These are phyloP conservation scores for Phlebopus sp. DNA, from an alignment of 1,284 basidiomycete species.

Conservation along the genomic window DNA sequence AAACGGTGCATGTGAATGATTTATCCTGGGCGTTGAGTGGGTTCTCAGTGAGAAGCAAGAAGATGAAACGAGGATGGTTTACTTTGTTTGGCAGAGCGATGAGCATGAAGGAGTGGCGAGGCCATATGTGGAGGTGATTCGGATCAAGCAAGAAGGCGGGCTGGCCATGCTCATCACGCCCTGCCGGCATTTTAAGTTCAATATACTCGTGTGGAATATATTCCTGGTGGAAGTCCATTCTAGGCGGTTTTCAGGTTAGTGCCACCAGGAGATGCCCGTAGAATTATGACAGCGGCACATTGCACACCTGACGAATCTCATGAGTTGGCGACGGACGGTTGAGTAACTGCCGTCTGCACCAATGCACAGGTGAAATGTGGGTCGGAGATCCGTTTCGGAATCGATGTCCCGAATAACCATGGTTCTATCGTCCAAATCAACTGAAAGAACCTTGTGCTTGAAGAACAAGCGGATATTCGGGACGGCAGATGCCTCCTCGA, in stretches of 20 bases:
- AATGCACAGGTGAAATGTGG: constrained; percentile 78
- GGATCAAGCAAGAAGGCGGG: constrained; percentile 83
- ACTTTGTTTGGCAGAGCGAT: constrained; percentile 97
- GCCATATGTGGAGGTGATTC: constrained; percentile 98
- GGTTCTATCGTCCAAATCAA: constrained; percentile 70
- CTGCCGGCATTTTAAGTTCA: constrained; percentile 92
- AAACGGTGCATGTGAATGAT: constrained; percentile 89
- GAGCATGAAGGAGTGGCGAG: constrained; percentile 97
- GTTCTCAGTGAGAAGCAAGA: constrained; percentile 27
- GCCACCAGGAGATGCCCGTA: constrained; percentile 2
- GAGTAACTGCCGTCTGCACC: constrained; percentile 92
- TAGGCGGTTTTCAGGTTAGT: constrained; percentile 34
- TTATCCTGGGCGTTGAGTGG: constrained; percentile 54
- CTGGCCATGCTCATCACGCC: constrained; percentile 57
- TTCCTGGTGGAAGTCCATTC: constrained; percentile 92
- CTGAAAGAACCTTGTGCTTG: constrained; percentile 71
- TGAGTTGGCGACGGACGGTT: constrained; percentile 82
- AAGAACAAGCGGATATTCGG: constrained; percentile 74
- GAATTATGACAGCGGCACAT: constrained; percentile 8
- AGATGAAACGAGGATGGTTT: constrained; percentile 27
- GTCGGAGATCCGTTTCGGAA: constrained; percentile 43
- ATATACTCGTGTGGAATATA: constrained; percentile 96
- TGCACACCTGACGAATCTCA: constrained; percentile 82
- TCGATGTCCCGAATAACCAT: constrained; percentile 48
- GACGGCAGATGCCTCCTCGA: constrained; percentile 64